Evolutionary conservation across 148 eudicot species (phyloP).

Genomic region (Euryodendron excelsum): DNA sequence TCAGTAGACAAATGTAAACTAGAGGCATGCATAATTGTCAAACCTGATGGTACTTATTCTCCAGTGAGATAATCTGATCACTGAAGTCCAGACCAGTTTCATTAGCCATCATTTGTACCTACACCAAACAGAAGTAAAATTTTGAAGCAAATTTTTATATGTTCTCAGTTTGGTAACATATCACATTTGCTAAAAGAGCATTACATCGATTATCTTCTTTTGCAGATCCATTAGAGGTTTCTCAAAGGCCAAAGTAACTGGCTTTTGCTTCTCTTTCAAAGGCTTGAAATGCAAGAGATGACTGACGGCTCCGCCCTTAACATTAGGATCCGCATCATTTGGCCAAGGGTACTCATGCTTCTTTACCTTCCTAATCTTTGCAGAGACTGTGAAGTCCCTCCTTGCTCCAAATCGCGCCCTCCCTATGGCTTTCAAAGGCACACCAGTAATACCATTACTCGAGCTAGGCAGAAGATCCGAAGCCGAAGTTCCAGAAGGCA

Average conservation of each 20-base stretch:
- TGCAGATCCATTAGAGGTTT: conserved; percentile 46
- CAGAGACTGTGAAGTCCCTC: conserved; percentile 39
- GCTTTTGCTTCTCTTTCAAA: conserved; percentile 72
- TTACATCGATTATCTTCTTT: conserved; percentile 75
- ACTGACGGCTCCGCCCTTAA: conserved; percentile 66
- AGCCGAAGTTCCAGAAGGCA: conserved; percentile 36
- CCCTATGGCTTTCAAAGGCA: conserved; percentile 57
- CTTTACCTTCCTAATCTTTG: conserved; percentile 68
- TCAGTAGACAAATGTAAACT: not conserved
- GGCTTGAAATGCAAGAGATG: conserved; percentile 81
- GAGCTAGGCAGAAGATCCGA: conserved; percentile 71
- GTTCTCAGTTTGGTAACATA: not conserved
- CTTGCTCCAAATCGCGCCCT: conserved; percentile 40
- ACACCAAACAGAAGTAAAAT: not conserved
- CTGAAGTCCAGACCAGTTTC: conserved; percentile 90
- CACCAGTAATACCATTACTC: conserved; percentile 47
- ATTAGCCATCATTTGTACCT: conserved; percentile 87
- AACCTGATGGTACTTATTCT: conserved; percentile 82
- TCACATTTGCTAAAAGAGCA: not conserved
- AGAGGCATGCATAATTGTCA: not conserved
- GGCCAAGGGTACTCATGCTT: conserved; percentile 96
- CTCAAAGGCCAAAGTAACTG: conserved; percentile 70
- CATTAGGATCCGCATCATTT: conserved; percentile 67
- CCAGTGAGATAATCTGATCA: conserved; percentile 64
- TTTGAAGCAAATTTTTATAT: not conserved